A percentile compares a stretch with the other conserved stretches of the same genome.
Conservation (phyloP, 305 asterid species). For the Solanum hybrid region DNA sequence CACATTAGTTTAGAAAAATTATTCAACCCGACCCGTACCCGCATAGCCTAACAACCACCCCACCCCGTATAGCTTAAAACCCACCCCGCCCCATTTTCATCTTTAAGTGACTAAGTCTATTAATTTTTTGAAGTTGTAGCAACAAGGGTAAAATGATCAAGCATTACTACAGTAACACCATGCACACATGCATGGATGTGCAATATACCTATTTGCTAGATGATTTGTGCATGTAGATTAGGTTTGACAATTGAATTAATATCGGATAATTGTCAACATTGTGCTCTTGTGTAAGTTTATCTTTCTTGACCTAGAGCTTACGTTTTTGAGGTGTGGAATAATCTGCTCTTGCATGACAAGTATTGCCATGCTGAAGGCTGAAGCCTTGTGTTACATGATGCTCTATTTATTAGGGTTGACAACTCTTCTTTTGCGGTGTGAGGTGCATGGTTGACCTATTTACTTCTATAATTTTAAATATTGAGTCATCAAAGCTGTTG, state of each 20-base stretch:
- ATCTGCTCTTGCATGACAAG: neutral
- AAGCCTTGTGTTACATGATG: neutral
- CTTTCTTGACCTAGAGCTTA: neutral
- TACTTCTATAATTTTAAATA: neutral
- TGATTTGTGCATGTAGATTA: neutral
- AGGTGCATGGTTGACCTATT: neutral
- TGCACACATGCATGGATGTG: neutral
- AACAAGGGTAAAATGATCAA: neutral
- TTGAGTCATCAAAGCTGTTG: neutral
- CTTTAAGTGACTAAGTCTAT: neutral
- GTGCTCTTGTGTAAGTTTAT: neutral
- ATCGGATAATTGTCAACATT: neutral
- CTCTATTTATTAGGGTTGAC: neutral
- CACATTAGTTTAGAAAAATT: neutral
- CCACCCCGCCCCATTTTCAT: neutral
- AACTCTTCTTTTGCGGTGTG: neutral
- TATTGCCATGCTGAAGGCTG: neutral
- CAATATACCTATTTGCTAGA: neutral
- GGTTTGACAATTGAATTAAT: neutral
- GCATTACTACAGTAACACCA: neutral
- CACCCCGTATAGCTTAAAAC: neutral
- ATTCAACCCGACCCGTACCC: neutral
- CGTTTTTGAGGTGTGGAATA: neutral
- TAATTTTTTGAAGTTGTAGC: neutral
- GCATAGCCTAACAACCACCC: neutral